phyloP scores from a whole-genome alignment of 169 alveolate genomes.

The Blepharisma undulans region DNA sequence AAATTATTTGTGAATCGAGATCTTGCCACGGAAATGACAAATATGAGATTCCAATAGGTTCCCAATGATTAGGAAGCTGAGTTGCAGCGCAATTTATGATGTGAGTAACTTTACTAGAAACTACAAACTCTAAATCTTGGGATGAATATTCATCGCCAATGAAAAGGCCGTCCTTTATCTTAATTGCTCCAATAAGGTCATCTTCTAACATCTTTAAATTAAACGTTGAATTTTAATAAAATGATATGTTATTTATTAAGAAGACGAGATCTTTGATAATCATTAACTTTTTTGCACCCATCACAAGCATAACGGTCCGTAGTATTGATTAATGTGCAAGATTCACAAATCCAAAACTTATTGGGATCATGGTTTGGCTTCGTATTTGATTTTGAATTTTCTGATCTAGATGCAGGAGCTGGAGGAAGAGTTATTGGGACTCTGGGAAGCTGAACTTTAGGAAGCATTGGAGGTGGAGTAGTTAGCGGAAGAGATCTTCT shows the following conservation, averaged over 20 bases:
- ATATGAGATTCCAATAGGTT: conserved; percentile 86
- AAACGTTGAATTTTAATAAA: background rate
- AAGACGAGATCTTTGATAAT: background rate
- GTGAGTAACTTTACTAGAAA: conserved; percentile 87
- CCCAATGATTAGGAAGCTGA: conserved; percentile 88
- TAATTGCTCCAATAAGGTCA: conserved; percentile 82
- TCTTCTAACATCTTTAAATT: background rate
- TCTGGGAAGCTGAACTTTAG: background rate
- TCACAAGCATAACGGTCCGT: background rate
- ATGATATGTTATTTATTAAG: background rate
- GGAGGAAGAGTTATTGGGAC: background rate
- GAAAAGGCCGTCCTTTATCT: conserved; percentile 85
- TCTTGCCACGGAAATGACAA: conserved; percentile 87
- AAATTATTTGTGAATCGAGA: conserved; percentile 80
- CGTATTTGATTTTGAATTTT: background rate
- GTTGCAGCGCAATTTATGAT: conserved; percentile 89
- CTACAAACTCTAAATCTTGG: conserved; percentile 83
- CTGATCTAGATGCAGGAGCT: background rate
- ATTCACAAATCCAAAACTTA: background rate
- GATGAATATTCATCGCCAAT: conserved; percentile 87
- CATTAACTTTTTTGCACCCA: background rate
- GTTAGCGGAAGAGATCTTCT: background rate
- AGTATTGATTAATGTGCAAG: background rate
- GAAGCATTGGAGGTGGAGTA: background rate
- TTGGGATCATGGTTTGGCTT: background rate